These are phyloP conservation scores for Acorus gramineus DNA, from an alignment of 106 monocot genomes.

Conservation along the genomic window DNA sequence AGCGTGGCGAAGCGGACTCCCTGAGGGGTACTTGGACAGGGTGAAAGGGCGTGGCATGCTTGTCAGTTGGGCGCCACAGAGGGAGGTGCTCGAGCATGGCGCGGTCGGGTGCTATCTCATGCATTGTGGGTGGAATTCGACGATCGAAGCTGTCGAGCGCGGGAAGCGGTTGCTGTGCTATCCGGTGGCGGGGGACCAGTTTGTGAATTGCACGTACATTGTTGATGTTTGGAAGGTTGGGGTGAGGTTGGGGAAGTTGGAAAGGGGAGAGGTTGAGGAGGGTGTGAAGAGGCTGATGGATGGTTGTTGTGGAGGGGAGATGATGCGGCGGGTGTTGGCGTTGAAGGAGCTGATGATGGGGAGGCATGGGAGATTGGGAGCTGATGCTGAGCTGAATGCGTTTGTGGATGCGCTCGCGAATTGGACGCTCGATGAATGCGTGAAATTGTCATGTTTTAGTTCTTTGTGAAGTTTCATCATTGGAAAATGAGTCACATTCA, in stretches of 20 bases:
- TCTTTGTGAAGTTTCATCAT: no score
- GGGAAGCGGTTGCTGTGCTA: slow-evolving; percentile 34
- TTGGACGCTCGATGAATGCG: no score
- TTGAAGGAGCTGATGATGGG: slow-evolving; percentile 14
- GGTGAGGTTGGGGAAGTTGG: slow-evolving; percentile 2
- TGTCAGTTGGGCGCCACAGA: slow-evolving; percentile 59
- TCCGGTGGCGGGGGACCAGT: slow-evolving; percentile 49
- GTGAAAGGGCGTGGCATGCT: slow-evolving; percentile 25
- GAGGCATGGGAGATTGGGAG: slow-evolving; percentile 1
- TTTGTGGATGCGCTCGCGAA: slow-evolving; percentile 14
- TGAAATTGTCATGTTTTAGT: no score
- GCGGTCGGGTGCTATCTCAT: slow-evolving; percentile 45
- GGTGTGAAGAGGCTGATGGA: slow-evolving; percentile 24
- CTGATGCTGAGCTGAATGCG: slow-evolving; percentile 6
- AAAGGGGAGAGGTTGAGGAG: neutral
- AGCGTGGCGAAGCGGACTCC: slow-evolving; percentile 26
- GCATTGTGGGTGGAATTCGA: slow-evolving; percentile 76
- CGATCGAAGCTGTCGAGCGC: slow-evolving; percentile 37
- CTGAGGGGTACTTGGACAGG: slow-evolving; percentile 18
- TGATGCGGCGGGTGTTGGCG: slow-evolving; percentile 8
- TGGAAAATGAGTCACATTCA: no score
- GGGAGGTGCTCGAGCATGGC: slow-evolving; percentile 28
- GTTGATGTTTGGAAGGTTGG: slow-evolving; percentile 46
- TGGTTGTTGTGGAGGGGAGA: neutral
- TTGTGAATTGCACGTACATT: slow-evolving; percentile 33